Base-by-base conservation (phyloP, 2,329 filamentous ascomycete genomes). In the Emergomyces orientalis region DNA sequence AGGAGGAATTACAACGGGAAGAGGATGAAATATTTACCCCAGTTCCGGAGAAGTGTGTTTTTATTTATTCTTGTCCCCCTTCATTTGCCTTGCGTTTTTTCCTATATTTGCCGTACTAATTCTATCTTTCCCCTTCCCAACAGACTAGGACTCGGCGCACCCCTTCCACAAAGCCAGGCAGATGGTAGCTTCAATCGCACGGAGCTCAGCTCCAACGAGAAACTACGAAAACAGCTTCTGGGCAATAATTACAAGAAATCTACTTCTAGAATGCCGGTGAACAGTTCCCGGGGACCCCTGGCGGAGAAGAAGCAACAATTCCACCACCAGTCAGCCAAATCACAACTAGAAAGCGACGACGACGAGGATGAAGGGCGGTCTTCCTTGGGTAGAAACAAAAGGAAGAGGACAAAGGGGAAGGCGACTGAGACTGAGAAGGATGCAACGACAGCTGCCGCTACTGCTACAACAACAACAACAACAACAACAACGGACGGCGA, bases 1-100 rank as follows among this genome's bases (percentile, higher is more conserved):
- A 77, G 43, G 74, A 78, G 62, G 77, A 82, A 64, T 69, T 78
- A 22, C 76, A 80, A 62, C 73, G 76, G 51, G 81, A 84, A 57
- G 83, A 86, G 64, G 76, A 82, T 67, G 80, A 82, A 65, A 76
- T 83, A 47, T 83, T 83, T 67, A 78, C 75, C 19, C 76, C 79
- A 45, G 79, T 80, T 3, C 81, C 82, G 27, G 82, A 85, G 69
- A 78, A 78, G 83, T 85, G 73, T 59, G 75, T 70, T 2, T 43
- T n/a, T 63, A 13, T 27, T 37, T 54, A n/a, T n/a, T n/a, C n/a
- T n/a, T n/a, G n/a, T n/a, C n/a, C n/a, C n/a, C n/a, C n/a, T n/a
- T n/a, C n/a, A n/a, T n/a, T n/a, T n/a, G n/a, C n/a, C n/a, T n/a
- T n/a, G n/a, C n/a, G n/a, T n/a, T n/a, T n/a, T n/a, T n/a, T n/a